phyloP scores from a whole-genome alignment of 768 basidiomycete genomes.

The Leccinum longicurvipes region DNA sequence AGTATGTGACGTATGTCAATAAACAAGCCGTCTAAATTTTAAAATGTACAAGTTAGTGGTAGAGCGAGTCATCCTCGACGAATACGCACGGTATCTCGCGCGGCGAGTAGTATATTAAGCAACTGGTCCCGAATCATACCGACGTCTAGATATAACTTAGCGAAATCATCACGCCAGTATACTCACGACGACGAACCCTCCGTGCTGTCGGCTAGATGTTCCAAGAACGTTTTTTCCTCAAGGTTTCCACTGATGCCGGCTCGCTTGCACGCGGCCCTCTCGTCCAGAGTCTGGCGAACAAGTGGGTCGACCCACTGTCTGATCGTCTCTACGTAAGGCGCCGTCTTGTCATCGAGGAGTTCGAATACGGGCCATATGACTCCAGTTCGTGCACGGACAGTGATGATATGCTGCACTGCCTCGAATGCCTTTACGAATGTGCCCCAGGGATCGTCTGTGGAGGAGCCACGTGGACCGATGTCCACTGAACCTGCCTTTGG shows the following conservation, averaged over 20 bases:
- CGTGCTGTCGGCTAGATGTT: slow-evolving; percentile 64
- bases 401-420: slow-evolving; percentile 35
- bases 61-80: background rate
- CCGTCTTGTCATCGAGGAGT: slow-evolving; percentile 37
- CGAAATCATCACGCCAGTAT: background rate
- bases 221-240: slow-evolving; percentile 59
- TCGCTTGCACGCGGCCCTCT: slow-evolving; percentile 38
- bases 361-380: slow-evolving; percentile 43
- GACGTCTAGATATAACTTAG: slow-evolving; percentile 43
- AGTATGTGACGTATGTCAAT: slow-evolving; percentile 67
- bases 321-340: slow-evolving; percentile 34
- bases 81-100: slow-evolving; percentile 66
- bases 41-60: background rate
- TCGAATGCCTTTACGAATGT: slow-evolving; percentile 48
- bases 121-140: slow-evolving; percentile 72
- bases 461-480: slow-evolving; percentile 58
- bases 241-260: slow-evolving; percentile 38
- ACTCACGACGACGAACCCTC: slow-evolving; percentile 42
- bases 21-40: slow-evolving; percentile 58
- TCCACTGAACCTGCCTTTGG: slow-evolving; percentile 45
- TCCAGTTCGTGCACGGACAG: slow-evolving; percentile 35
- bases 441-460: slow-evolving; percentile 58
- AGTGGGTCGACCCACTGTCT: slow-evolving; percentile 57
- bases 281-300: slow-evolving; percentile 49
- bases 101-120: slow-evolving; percentile 72